Base-by-base conservation (phyloP, 768 basidiomycete species). In the Termitomyces bulborhizus region DNA sequence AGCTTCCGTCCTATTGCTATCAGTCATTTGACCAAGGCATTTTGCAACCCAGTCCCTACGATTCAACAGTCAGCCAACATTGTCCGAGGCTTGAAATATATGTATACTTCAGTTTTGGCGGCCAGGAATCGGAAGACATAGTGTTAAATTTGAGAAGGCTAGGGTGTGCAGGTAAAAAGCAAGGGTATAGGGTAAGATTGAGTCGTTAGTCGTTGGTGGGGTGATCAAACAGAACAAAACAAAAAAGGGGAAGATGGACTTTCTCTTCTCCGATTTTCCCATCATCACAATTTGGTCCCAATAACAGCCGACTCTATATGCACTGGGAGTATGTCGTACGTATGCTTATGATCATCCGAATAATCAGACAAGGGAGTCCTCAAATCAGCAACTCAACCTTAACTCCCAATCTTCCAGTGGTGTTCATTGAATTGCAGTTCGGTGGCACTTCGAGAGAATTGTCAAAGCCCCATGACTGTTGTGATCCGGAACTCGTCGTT, bases 21-120 rank as follows among this genome's bases (percentile, higher is more conserved):
- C 88, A 16, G 90, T 90, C 78, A 96, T 95, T 73, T 93, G 87
- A 26, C 90, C 86, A 26, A 98, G 77, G 67, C 91, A 96, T 71
- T 85, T 86, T 66, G 94, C 91, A 31, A 98, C 95, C 93, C 94
- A 98, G 68, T 89, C 85, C 74, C 95, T 98, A 67, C 15, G n/a
- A 55, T 42, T 46, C 48, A 64, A 16, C 51, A 45, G 26, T 57
- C 52, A 69, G 60, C 41, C 27, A 27, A 56, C 56, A 37, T 15
- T 50, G 29, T 48, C 21, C 41, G 39, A 36, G 41, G 27, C 24
- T 53, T 36, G 47, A 34, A 37, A 9, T 27, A 44, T 53, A 43
- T 39, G 56, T 80, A 62, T 60, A 90, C 88, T 90, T 90, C 59
- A 90, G 77, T 63, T 81, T 83, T 58, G 85, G 88, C 6, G 88